phyloP scores from a whole-genome alignment of 257 asterid genomes.

The Solanum bulbocastanum region DNA sequence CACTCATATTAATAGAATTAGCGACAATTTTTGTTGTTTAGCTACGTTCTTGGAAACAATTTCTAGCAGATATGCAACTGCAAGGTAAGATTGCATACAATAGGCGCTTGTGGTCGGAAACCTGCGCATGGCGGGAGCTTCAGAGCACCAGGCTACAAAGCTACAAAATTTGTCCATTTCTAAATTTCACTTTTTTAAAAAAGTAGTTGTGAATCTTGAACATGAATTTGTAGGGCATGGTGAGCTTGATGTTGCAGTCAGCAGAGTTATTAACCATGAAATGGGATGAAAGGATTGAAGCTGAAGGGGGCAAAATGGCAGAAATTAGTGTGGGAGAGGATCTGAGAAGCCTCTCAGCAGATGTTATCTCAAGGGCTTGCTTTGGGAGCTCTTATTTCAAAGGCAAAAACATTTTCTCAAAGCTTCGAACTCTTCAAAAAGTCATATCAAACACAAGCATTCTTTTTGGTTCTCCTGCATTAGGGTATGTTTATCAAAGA shows the following conservation, averaged over 20 bases:
- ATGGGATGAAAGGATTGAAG: constrained; percentile 45
- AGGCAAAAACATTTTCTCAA: constrained; percentile 62
- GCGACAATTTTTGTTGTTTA: neutral
- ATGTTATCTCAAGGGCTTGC: constrained; percentile 75
- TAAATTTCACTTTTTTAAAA: too few species aligned
- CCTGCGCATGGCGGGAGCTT: neutral
- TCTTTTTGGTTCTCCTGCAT: constrained; percentile 44
- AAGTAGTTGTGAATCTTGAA: neutral
- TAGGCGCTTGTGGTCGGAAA: neutral
- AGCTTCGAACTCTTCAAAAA: constrained; percentile 70
- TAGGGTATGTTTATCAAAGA: constrained; percentile 26
- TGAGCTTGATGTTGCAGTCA: constrained; percentile 65
- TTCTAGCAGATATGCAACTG: too few species aligned
- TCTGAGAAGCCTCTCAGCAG: constrained; percentile 66
- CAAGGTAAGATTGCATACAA: neutral
- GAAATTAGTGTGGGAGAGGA: constrained; percentile 62
- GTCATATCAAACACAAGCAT: constrained; percentile 41
- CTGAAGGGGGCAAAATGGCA: constrained; percentile 27
- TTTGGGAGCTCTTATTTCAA: constrained; percentile 69
- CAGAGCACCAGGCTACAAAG: neutral
- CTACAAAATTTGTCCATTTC: neutral
- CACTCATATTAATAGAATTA: neutral
- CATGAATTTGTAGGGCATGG: constrained; percentile 43
- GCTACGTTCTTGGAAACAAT: neutral
- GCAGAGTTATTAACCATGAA: constrained; percentile 29